These are phyloP conservation scores for Suillus paluster DNA, from an alignment of 768 basidiomycete genomes.

Conservation along the genomic window DNA sequence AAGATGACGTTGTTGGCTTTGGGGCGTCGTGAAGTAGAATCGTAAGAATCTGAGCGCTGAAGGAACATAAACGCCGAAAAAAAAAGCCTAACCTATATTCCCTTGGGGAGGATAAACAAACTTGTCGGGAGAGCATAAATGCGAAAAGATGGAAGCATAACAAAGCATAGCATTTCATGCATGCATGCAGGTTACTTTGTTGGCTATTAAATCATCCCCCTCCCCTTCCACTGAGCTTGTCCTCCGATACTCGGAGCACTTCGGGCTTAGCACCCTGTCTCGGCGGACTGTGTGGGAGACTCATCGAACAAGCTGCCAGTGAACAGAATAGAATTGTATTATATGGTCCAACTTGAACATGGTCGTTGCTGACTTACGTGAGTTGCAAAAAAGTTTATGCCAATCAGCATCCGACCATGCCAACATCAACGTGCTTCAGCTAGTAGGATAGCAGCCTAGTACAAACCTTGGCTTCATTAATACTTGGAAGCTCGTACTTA, in stretches of 20 bases:
- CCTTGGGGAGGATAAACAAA: constrained; percentile 3
- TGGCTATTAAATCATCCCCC: constrained; percentile 6
- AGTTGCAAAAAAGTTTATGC: background rate
- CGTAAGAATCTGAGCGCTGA: background rate
- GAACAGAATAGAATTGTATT: too few species aligned
- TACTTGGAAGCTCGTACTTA: background rate
- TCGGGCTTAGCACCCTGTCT: background rate
- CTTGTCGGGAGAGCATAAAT: constrained; percentile 6
- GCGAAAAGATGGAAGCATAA: background rate
- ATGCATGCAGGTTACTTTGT: background rate
- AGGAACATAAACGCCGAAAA: background rate
- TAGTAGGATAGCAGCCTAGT: background rate
- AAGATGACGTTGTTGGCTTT: constrained; percentile 10
- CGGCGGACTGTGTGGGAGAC: background rate
- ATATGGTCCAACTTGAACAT: too few species aligned
- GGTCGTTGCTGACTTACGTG: constrained; percentile 2
- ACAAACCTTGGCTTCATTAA: background rate
- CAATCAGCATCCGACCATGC: background rate
- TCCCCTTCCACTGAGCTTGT: background rate
- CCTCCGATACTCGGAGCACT: background rate
- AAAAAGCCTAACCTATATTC: background rate
- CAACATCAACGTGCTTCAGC: too few species aligned
- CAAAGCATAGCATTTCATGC: background rate
- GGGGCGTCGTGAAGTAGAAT: constrained; percentile 3
- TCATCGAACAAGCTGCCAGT: too few species aligned